Base-by-base conservation (phyloP, 1,284 basidiomycete species). In the Xerocomus amazonicus region DNA sequence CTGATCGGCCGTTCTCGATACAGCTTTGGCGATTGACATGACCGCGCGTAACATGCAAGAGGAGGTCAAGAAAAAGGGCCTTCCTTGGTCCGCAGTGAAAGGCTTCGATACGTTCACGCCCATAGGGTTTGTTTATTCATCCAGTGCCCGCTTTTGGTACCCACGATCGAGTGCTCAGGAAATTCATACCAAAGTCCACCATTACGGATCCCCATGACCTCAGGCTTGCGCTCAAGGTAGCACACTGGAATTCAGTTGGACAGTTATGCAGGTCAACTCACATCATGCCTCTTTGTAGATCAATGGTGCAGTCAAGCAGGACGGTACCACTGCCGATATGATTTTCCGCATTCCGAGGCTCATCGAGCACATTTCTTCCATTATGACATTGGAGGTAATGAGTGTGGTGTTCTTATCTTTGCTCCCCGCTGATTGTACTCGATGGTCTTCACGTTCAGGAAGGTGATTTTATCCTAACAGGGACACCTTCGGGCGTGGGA, bases 21-120 rank as follows among this genome's bases (percentile, higher is more conserved):
- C 56, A 96, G 94, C 94, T 36, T 77, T 97, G 51, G 92, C 92
- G 2, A 87, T 97, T 54, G 94, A 97, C 67, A 87, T 98, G 87
- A 98, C 95, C 0, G 95, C 90, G 1, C 82, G 96, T 26, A 98
- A 98, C 72, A 73, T 98, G 65, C 96, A 99, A 71, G 92, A 97
- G 50, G 83, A 84, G 45, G 91, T 90, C 45, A 97, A 97, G 76
- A 90, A 87, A 61, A 87, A 86, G 55, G 93, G 96, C 17, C 78
- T 98, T 23, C 96, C 96, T 1, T 99, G 96, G 96, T 87, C 88
- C 16, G 80, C 94, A 6, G 91, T 87, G 2, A 95, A 96, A 69
- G 92, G 91, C 2, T 92, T 93, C 54, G 92, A 95, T 68, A 91
- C 88, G 0, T 94, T 92, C 69, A 90, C 83, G 6, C 90, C 94